Evolutionary conservation across 2,329 filamentous ascomycete genomes (phyloP).

Genomic region (Grosmannia huntii): DNA sequence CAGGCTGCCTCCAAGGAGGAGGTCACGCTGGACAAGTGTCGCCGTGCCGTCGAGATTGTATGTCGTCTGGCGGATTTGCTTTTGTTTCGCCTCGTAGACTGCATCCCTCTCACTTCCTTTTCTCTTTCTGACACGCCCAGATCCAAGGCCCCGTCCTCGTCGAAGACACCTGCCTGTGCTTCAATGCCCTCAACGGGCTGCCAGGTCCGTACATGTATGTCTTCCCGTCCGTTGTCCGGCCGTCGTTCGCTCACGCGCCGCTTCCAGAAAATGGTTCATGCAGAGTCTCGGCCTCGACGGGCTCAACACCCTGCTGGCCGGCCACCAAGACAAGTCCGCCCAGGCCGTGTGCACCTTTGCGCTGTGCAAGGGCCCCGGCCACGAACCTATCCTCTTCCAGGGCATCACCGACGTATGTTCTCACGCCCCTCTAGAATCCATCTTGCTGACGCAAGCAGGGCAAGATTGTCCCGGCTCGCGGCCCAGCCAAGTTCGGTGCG

Average conservation of each 20-base stretch:
- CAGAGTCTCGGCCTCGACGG: slow-evolving; percentile 68
- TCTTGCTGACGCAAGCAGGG: slow-evolving; percentile 27
- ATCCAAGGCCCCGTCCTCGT: slow-evolving; percentile 79
- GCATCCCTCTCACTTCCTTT: not conserved
- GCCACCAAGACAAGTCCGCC: slow-evolving; percentile 81
- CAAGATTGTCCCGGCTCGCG: slow-evolving; percentile 73
- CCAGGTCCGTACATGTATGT: slow-evolving; percentile 83
- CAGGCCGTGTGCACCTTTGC: slow-evolving; percentile 95
- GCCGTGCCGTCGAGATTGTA: slow-evolving; percentile 66
- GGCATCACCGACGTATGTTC: slow-evolving; percentile 59
- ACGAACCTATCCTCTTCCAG: slow-evolving; percentile 80
- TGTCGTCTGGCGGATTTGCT: slow-evolving; percentile 11
- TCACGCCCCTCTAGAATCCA: not conserved
- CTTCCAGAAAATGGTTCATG: slow-evolving; percentile 81
- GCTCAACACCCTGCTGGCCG: slow-evolving; percentile 79
- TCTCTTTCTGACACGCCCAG: slow-evolving; percentile 27
- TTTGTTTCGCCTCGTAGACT: too few relatives aligned
- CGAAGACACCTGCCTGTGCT: slow-evolving; percentile 92
- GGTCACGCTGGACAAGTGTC: slow-evolving; percentile 79
- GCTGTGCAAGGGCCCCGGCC: slow-evolving; percentile 73
- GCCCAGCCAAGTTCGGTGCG: slow-evolving; percentile 71
- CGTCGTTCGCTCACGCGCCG: not conserved
- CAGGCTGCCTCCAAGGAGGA: slow-evolving; percentile 90
- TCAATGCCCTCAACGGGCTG: slow-evolving; percentile 78
- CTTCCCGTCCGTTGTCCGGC: not conserved